Percentiles rank a stretch among this genome's conserved stretches.
Conservation (phyloP, 208 protist species). For the Acanthamoeba culbertsoni region DNA sequence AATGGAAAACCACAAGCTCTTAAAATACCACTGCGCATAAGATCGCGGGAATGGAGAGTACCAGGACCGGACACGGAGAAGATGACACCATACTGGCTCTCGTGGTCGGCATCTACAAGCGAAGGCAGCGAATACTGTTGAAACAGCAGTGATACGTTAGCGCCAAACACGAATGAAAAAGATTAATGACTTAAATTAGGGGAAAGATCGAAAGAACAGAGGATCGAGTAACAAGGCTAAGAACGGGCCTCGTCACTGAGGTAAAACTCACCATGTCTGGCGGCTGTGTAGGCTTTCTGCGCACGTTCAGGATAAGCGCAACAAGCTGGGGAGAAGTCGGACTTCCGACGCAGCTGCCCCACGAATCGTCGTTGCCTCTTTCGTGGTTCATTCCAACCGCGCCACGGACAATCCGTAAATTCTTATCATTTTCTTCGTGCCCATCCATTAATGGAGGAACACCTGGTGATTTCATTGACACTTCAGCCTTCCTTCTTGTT, state of each 20-base stretch:
- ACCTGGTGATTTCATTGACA: no score
- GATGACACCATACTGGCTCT: slow-evolving; percentile 73
- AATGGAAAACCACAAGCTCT: background rate
- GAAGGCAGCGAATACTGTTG: background rate
- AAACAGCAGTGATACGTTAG: no score
- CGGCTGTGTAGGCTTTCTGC: background rate
- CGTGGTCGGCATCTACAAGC: slow-evolving; percentile 1
- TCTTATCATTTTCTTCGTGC: no score
- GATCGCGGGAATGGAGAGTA: background rate
- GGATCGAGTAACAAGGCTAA: background rate
- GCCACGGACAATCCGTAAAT: background rate
- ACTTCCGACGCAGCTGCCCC: background rate
- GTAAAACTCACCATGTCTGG: background rate
- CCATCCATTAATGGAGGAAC: no score
- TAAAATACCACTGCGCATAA: background rate
- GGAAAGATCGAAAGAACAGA: background rate
- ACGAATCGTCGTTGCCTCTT: background rate
- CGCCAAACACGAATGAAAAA: background rate
- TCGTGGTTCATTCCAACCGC: background rate
- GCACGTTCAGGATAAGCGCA: background rate
- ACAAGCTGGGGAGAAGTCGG: no score
- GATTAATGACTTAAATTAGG: background rate
- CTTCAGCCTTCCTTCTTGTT: no score
- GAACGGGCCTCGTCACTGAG: background rate
- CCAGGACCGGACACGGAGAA: slow-evolving; percentile 82